phyloP scores from a whole-genome alignment of 345 rosid species.

The Brassica juncea region DNA sequence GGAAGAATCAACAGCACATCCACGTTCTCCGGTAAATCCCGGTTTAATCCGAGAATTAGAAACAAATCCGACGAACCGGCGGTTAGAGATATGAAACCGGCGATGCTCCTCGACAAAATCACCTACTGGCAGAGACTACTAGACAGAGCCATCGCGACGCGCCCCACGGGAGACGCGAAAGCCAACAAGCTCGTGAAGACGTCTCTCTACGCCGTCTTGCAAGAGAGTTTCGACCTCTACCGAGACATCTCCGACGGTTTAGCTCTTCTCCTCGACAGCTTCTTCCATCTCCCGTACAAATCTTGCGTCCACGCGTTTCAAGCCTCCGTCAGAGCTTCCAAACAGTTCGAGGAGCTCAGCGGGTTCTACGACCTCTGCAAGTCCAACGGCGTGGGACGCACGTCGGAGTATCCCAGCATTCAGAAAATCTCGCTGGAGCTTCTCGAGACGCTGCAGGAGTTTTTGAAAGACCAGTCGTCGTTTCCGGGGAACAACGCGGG shows the following conservation, averaged over 20 bases:
- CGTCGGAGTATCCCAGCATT: conserved; percentile 78
- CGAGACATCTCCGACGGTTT: conserved; percentile 69
- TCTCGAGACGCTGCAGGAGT: conserved; percentile 71
- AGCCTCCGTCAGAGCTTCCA: conserved; percentile 59
- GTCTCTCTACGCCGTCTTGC: conserved; percentile 54
- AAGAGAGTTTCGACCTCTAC: conserved; percentile 79
- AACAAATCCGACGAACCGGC: conserved; percentile 33
- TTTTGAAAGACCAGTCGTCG: conserved; percentile 72
- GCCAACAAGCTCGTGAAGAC: conserved; percentile 51
- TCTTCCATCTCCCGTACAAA: conserved; percentile 68
- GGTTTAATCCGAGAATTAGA: conserved; percentile 1
- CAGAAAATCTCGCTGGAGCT: conserved; percentile 75
- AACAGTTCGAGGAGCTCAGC: conserved; percentile 67
- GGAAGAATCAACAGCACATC: background rate
- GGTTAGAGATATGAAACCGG: conserved; percentile 65
- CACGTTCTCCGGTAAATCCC: conserved; percentile 5
- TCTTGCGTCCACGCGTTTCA: conserved; percentile 65
- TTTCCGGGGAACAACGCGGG: conserved; percentile 38
- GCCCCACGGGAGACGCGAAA: conserved; percentile 66
- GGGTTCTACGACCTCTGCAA: conserved; percentile 59
- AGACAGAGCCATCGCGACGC: conserved; percentile 62
- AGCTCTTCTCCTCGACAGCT: conserved; percentile 60
- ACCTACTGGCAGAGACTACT: conserved; percentile 72
- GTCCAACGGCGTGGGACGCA: conserved; percentile 55
- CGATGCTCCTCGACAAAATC: conserved; percentile 58